A percentile compares a stretch with the other conserved stretches of the same genome.
These are phyloP conservation scores for Magnolia changhungtana DNA, from an alignment of 164 flowering plant species.

Conservation along the genomic window DNA sequence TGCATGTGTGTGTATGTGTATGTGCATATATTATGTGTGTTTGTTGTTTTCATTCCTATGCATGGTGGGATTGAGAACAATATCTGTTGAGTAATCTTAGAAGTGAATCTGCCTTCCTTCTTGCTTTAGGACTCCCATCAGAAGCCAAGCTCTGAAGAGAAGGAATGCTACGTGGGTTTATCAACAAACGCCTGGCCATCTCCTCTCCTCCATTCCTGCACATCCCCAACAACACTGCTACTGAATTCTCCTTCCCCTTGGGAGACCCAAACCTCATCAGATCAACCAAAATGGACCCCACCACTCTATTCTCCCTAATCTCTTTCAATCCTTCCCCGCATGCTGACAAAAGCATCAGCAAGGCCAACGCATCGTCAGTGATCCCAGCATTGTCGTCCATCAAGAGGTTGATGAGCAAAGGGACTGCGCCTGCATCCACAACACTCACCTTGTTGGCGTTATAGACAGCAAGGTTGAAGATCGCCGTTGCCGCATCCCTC, in stretches of 20 bases:
- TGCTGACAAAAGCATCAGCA: constrained; percentile 47
- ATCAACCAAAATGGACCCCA: constrained; percentile 52
- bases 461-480: constrained; percentile 81
- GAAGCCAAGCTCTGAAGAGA: constrained; percentile 53
- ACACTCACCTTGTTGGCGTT: constrained; percentile 87
- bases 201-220: constrained; percentile 70
- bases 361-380: constrained; percentile 58
- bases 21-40: neutral
- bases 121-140: constrained; percentile 55
- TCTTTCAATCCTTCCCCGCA: constrained; percentile 51
- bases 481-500: constrained; percentile 93
- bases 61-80: constrained; percentile 37
- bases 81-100: constrained; percentile 61
- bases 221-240: constrained; percentile 53
- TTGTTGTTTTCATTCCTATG: neutral
- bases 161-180: constrained; percentile 56
- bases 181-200: constrained; percentile 41
- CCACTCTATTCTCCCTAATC: constrained; percentile 37
- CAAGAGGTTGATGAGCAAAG: constrained; percentile 51
- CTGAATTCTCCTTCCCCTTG: constrained; percentile 68
- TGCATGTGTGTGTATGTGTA: neutral
- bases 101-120: constrained; percentile 64
- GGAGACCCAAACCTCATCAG: constrained; percentile 60
- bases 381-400: constrained; percentile 68
- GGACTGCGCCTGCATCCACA: constrained; percentile 74